A percentile compares a stretch with the other conserved stretches of the same genome.
Conservation (phyloP, 1,284 basidiomycete species). For the Sporisorium iseilematis-ciliati region DNA sequence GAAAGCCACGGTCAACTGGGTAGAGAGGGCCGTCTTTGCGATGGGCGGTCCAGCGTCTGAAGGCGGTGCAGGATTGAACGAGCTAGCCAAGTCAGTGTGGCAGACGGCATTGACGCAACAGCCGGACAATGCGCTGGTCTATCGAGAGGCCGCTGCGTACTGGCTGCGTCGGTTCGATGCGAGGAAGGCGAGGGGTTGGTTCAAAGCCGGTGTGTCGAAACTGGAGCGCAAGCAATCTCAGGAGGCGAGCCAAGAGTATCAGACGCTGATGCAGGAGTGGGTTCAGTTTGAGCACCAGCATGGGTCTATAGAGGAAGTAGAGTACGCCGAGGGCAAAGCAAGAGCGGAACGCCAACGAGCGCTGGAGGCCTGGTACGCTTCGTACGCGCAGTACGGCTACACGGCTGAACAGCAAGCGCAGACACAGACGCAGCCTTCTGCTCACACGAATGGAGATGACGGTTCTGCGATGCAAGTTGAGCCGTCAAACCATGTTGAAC, state of each 20-base stretch:
- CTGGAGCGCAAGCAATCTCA: constrained; percentile 27
- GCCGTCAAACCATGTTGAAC: background rate
- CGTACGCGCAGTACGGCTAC: constrained; percentile 71
- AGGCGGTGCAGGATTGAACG: constrained; percentile 46
- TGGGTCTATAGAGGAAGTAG: constrained; percentile 79
- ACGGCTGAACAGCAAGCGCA: constrained; percentile 72
- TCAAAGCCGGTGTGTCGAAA: constrained; percentile 44
- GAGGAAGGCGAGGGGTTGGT: constrained; percentile 54
- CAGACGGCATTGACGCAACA: constrained; percentile 51
- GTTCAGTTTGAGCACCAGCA: constrained; percentile 84
- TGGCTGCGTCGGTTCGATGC: constrained; percentile 51
- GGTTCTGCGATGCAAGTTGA: constrained; percentile 33
- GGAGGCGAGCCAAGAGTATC: constrained; percentile 18
- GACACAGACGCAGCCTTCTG: background rate
- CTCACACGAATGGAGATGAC: constrained; percentile 7
- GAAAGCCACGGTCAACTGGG: constrained; percentile 58
- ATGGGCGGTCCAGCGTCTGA: constrained; percentile 49
- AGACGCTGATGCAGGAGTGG: constrained; percentile 90
- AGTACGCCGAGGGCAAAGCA: constrained; percentile 73
- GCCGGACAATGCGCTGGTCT: constrained; percentile 45
- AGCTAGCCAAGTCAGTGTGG: constrained; percentile 63
- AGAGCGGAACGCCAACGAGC: constrained; percentile 75
- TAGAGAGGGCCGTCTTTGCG: constrained; percentile 46
- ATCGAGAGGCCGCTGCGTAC: constrained; percentile 53
- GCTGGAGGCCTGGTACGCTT: constrained; percentile 57